phyloP scores from a whole-genome alignment of 108 stramenopile genomes.

The Chaetoceros tenuissimus region DNA sequence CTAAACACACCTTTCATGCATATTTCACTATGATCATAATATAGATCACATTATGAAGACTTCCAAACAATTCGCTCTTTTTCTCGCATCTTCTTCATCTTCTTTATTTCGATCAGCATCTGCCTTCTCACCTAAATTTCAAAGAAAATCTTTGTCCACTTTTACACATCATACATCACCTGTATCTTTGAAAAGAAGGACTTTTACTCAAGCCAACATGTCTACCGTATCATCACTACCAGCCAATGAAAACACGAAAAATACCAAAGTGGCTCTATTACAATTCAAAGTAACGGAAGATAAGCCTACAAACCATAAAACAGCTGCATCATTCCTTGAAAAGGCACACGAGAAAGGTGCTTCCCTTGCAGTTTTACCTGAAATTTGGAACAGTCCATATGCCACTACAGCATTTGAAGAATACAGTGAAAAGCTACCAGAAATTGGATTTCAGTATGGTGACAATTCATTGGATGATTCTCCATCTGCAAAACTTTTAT shows the following conservation, averaged over 20 bases:
- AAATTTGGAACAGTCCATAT: slow-evolving; percentile 98
- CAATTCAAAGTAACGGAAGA: slow-evolving; percentile 80
- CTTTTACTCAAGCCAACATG: no score
- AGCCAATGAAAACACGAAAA: neutral
- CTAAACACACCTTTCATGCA: no score
- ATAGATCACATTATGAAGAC: no score
- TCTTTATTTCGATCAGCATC: no score
- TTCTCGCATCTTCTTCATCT: no score
- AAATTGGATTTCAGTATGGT: slow-evolving; percentile 29
- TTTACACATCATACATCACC: no score
- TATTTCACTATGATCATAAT: no score
- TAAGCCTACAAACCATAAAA: slow-evolving; percentile 72
- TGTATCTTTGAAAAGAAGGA: no score
- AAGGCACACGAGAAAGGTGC: slow-evolving; percentile 70
- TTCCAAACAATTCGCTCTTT: no score
- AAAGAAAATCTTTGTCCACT: no score
- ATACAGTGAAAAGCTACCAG: slow-evolving; percentile 91
- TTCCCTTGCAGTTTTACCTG: slow-evolving; percentile 82
- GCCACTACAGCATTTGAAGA: slow-evolving; percentile 90
- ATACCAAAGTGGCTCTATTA: slow-evolving; percentile 72
- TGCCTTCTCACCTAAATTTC: no score
- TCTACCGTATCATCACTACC: no score
- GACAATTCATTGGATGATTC: slow-evolving; percentile 4
- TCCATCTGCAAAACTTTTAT: slow-evolving; percentile 40
- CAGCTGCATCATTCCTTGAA: slow-evolving; percentile 50